phyloP scores from a whole-genome alignment of 2,329 filamentous ascomycete species.

The Claviceps arundinis region DNA sequence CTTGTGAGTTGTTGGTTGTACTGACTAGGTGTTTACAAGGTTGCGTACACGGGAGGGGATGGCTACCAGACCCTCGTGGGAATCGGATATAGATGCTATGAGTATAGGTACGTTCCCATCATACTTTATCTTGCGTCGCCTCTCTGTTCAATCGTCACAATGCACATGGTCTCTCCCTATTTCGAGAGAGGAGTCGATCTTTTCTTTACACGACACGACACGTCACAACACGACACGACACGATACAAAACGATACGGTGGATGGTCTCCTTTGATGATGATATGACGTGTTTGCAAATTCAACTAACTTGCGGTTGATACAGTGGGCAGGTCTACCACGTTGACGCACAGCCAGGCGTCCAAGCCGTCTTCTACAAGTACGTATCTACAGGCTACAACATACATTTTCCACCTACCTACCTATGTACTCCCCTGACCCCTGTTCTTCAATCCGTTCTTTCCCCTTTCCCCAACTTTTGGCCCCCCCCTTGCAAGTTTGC shows the following conservation, averaged over 20 bases:
- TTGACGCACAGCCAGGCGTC: not conserved
- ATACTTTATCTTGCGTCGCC: not conserved
- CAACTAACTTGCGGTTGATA: not conserved
- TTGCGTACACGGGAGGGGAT: not conserved
- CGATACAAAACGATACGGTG: too few species aligned
- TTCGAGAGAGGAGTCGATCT: not conserved
- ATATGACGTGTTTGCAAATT: too few species aligned
- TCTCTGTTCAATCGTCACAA: too few species aligned
- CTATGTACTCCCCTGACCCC: not conserved
- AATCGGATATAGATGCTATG: not conserved
- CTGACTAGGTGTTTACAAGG: not conserved
- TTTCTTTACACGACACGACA: not conserved
- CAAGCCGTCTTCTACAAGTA: conserved; percentile 1
- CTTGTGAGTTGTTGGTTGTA: not conserved
- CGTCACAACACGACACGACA: too few species aligned
- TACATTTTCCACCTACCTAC: not conserved
- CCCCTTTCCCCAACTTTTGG: too few species aligned
- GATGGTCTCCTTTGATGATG: too few species aligned
- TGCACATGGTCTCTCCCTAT: too few species aligned
- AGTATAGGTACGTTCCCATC: not conserved
- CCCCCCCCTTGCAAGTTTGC: too few species aligned
- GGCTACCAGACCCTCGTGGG: not conserved
- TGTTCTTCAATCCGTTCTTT: not conserved
- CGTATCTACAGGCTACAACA: not conserved
- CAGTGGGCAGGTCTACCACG: not conserved